A percentile compares a stretch with the other conserved stretches of the same genome.
phyloP scores from a whole-genome alignment of 208 protist species.

The Porcisia hertigi region DNA sequence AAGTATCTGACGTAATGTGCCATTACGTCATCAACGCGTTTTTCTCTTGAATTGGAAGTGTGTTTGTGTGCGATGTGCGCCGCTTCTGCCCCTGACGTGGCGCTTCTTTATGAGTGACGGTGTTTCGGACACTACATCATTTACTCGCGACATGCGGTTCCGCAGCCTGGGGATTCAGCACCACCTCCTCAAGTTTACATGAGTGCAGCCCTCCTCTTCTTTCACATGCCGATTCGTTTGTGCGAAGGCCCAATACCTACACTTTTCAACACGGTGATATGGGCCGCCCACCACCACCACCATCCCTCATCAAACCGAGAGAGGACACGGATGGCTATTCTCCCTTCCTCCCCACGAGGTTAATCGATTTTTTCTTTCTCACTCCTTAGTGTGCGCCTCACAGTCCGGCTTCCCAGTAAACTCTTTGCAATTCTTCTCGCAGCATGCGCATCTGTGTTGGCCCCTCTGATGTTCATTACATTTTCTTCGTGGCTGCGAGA shows the following conservation, averaged over 20 bases:
- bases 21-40: neutral
- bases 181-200: neutral
- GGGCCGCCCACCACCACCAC: neutral
- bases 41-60: neutral
- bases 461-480: too few relatives aligned
- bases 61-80: neutral
- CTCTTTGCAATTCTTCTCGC: neutral
- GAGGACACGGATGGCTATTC: neutral
- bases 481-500: neutral
- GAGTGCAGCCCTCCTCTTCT: neutral
- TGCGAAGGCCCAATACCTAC: neutral
- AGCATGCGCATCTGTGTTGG: too few relatives aligned
- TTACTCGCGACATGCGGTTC: neutral
- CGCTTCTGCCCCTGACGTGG: neutral
- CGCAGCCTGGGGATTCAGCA: neutral
- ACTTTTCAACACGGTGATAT: neutral
- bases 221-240: neutral
- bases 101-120: neutral
- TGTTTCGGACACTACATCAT: neutral
- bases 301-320: neutral
- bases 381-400: too few relatives aligned
- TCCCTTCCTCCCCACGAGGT: neutral
- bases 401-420: too few relatives aligned
- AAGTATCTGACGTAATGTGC: slow-evolving; percentile 44
- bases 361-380: too few relatives aligned